Base-by-base conservation (phyloP, 805 yeast genomes). In the Metschnikowia cerradonensis region DNA sequence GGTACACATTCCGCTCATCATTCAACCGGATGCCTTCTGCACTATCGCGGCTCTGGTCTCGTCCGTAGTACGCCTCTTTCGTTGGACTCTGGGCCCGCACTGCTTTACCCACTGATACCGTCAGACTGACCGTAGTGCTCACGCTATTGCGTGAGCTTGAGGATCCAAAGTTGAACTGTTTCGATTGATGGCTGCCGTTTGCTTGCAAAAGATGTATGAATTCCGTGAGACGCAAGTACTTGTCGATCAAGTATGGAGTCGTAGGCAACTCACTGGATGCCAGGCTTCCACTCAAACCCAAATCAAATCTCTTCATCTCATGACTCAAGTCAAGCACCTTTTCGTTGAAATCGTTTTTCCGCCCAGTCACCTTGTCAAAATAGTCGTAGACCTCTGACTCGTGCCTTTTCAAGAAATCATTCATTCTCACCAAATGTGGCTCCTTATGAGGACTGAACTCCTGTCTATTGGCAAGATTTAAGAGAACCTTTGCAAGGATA, bases 401-500 rank as follows among this genome's bases (percentile, higher is more conserved):
- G 59, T 86, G 84, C 14, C 70, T 72, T 2, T 74, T 71, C 19
- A 92, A 74, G 58, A 92, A 90, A 1, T 61, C 61, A 65, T 94
- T 92, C 81, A 92, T 77, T 33, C 70, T 73, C 17, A 79, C 72
- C 67, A 92, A 72, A 74, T 85, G 89, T 0, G 94, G 90, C 61
- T 92, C 98, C 61, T 91, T 92, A 43, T 83, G 82, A 7, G 88
- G 86, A n/a, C 70, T 70, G 66, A 94, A 90, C 44, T 68, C 67
- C 20, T 84, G 81, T 43, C 96, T 69, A 56, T 86, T 92, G 2
- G 96, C 89, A 52, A 92, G 77, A 30, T 87, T 86, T 66, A 91
- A 77, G 33, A 92, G 64, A 5, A 85, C 76, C 63, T 92, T 92
- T 8, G 97, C 90, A 4, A 91, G 73, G 20, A 91, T 67, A 0